Percentiles rank a stretch among this genome's conserved stretches.
Evolutionary conservation across 345 rosid species (phyloP).

Genomic region (Clausena lansium): DNA sequence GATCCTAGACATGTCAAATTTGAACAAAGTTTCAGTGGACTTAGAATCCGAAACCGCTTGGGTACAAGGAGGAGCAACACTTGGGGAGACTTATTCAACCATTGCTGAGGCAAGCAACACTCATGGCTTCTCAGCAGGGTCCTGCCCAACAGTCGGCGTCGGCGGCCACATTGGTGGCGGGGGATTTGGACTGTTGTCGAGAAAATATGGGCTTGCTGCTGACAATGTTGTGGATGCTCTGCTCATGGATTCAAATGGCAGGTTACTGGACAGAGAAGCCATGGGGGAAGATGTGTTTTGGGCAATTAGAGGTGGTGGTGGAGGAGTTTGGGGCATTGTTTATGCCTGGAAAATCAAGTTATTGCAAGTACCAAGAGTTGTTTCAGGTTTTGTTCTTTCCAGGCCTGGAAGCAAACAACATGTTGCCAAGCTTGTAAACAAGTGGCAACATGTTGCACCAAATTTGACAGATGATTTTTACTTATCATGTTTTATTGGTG

Average conservation of each 20-base stretch:
- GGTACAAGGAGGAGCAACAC: constrained; percentile 57
- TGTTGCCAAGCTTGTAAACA: constrained; percentile 27
- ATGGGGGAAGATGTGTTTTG: constrained; percentile 71
- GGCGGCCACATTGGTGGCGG: constrained; percentile 55
- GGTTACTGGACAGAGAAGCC: constrained; percentile 28
- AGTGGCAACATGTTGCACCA: constrained; percentile 50
- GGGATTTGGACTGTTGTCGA: constrained; percentile 44
- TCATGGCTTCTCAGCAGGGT: constrained; percentile 54
- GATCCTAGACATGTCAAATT: constrained; percentile 47
- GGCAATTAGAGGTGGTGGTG: constrained; percentile 65
- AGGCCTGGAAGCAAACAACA: constrained; percentile 25
- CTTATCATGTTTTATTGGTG: constrained; percentile 38
- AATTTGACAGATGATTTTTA: constrained; percentile 34
- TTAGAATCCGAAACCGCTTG: constrained; percentile 35
- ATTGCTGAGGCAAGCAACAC: constrained; percentile 35
- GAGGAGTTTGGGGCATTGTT: constrained; percentile 52
- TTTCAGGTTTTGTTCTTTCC: constrained; percentile 38
- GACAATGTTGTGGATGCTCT: constrained; percentile 56
- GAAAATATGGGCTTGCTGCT: constrained; percentile 53
- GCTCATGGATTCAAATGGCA: constrained; percentile 38
- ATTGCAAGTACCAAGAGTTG: constrained; percentile 34
- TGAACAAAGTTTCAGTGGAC: constrained; percentile 36
- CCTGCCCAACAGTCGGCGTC: constrained; percentile 50
- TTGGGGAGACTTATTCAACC: constrained; percentile 46
- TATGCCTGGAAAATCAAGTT: constrained; percentile 51